Evolutionary conservation across 768 basidiomycete species (phyloP).

Genomic region (Gymnopilus dilepis): DNA sequence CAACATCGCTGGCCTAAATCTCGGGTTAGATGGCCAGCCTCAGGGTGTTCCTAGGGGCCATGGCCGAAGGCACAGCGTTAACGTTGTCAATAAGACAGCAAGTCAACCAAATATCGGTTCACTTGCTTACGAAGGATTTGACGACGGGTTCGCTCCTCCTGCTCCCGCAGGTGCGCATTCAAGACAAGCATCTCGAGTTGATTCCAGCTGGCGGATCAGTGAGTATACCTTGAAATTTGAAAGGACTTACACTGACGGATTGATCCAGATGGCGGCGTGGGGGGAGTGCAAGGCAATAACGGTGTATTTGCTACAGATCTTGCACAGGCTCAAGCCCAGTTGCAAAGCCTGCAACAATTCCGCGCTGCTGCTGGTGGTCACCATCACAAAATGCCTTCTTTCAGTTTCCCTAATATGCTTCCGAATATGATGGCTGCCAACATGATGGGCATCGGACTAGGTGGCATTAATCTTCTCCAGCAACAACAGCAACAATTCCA

Average conservation of each 20-base stretch:
- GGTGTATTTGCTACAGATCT: slow-evolving; percentile 77
- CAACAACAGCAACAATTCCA: slow-evolving; percentile 96
- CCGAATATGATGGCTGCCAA: slow-evolving; percentile 98
- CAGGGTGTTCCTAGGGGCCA: slow-evolving; percentile 80
- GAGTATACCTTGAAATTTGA: slow-evolving; percentile 36
- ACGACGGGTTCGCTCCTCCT: slow-evolving; percentile 78
- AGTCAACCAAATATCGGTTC: slow-evolving; percentile 53
- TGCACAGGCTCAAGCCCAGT: slow-evolving; percentile 95
- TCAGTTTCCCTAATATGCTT: slow-evolving; percentile 97
- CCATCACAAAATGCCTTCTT: slow-evolving; percentile 96
- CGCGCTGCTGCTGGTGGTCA: slow-evolving; percentile 94
- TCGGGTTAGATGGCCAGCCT: slow-evolving; percentile 69
- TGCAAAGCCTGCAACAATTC: slow-evolving; percentile 96
- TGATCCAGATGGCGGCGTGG: slow-evolving; percentile 73
- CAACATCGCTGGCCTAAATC: slow-evolving; percentile 51
- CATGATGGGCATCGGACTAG: slow-evolving; percentile 89
- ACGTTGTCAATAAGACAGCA: slow-evolving; percentile 80
- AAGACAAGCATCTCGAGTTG: slow-evolving; percentile 74
- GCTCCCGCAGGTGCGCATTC: slow-evolving; percentile 69
- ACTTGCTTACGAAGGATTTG: slow-evolving; percentile 67
- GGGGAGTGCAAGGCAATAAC: slow-evolving; percentile 64
- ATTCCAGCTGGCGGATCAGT: slow-evolving; percentile 92
- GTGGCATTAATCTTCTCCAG: slow-evolving; percentile 84
- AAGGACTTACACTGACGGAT: slow-evolving; percentile 13
- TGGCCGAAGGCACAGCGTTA: slow-evolving; percentile 89